Evolutionary conservation across 306 rosid species (phyloP), one percentile per base, ranked within the genome.

Genomic region (Cucumis hystrix): DNA sequence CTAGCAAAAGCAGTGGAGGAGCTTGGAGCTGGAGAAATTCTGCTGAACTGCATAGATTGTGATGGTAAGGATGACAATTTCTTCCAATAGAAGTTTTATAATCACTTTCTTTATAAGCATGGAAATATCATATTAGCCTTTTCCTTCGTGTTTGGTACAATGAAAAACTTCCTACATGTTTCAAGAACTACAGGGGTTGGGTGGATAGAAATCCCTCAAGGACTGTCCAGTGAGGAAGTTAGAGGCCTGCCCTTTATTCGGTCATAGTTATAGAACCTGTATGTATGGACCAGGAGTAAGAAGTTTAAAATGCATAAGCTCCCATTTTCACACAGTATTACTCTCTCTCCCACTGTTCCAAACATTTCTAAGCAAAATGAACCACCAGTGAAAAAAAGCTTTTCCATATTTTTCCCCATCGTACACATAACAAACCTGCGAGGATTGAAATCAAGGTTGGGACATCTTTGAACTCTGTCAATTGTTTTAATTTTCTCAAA

Each of bases 1-100:
- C 97, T 96, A 67, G 97, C 99, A 60, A 91, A 86, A 85, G 97
- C 91, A 47, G 99, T 96, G 43, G 98, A 92, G 86, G 91, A 91
- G 76, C 93, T 96, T 69, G 99, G 99, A 78, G 97, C 99, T 77
- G 99, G 99, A 75, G 99, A 96, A 86, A 96, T 96, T 84, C 88
- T 92, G 73, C 88, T 96, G 45, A 96, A 96, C 78, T 95, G 99
- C 91, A 95, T 95, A 7, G 98, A 95, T 57, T 96, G 97, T 43
- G 99, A 96, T 78, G 99, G 99, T 96, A 61, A 84, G 54, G 60
- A 73, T 80, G 61, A 83, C 56, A 74, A n/a, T 33, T 60, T 35
- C 77, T 8, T 51, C 11, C 40, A 15, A 28, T 16, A 28, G 49
- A 72, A 9, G 52, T 15, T 51, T 30, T 10, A 28, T 51, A 49